phyloP scores from a whole-genome alignment of 768 basidiomycete species.

The Naganishia antarctica region DNA sequence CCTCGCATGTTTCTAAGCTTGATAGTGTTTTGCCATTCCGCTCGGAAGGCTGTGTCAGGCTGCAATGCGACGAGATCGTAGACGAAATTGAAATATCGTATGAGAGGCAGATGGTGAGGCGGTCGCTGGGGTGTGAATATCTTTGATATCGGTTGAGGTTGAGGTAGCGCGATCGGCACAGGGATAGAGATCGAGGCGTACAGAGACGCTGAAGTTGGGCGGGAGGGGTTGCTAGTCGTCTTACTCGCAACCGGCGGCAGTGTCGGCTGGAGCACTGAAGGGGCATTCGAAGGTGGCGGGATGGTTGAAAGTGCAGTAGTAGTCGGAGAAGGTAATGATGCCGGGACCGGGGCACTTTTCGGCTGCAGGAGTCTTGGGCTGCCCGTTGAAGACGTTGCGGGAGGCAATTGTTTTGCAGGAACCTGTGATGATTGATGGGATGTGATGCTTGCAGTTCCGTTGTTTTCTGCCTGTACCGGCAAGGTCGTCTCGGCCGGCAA shows the following conservation, averaged over 20 bases:
- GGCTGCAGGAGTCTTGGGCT: too few relatives aligned
- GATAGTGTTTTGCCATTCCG: conserved; percentile 29
- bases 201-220: background rate
- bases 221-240: background rate
- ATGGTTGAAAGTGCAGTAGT: background rate
- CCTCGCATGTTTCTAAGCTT: conserved; percentile 42
- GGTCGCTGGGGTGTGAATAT: background rate
- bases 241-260: too few relatives aligned
- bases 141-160: background rate
- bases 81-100: conserved; percentile 39
- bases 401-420: background rate
- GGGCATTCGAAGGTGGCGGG: background rate
- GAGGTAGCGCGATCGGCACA: conserved; percentile 2
- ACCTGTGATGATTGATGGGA: background rate
- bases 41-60: background rate
- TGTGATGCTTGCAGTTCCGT: background rate
- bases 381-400: background rate
- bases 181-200: conserved; percentile 8
- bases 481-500: background rate
- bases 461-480: background rate
- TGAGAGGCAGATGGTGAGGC: conserved; percentile 28
- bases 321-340: background rate
- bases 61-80: conserved; percentile 26
- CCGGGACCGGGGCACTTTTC: too few relatives aligned
- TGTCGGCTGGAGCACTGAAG: background rate